These are phyloP conservation scores for Sarocladium kiliense DNA, from an alignment of 2,329 filamentous ascomycete genomes.

Conservation along the genomic window DNA sequence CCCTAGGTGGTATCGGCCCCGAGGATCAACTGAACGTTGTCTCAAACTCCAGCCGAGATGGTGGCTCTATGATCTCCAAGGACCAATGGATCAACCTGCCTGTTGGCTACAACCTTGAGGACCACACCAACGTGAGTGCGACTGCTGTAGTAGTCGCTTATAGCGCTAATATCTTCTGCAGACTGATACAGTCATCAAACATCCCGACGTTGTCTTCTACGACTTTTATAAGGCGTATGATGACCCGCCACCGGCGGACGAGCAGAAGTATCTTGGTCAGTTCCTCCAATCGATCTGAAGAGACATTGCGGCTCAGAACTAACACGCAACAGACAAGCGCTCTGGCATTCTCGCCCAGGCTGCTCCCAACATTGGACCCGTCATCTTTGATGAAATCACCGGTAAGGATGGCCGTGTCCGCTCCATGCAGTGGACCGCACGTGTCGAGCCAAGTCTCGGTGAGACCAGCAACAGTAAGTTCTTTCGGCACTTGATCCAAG, in stretches of 20 bases:
- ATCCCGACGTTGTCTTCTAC: constrained; percentile 49
- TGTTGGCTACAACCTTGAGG: constrained; percentile 54
- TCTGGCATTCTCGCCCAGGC: constrained; percentile 59
- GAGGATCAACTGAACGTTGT: constrained; percentile 52
- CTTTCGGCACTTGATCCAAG: background rate
- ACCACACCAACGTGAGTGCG: constrained; percentile 42
- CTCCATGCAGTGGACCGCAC: constrained; percentile 61
- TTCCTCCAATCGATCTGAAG: background rate
- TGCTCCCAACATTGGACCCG: constrained; percentile 60
- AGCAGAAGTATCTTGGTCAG: constrained; percentile 37
- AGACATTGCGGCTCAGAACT: constrained; percentile 6
- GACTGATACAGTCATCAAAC: constrained; percentile 41
- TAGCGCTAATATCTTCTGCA: constrained; percentile 19
- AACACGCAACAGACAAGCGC: constrained; percentile 31
- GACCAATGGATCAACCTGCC: constrained; percentile 52
- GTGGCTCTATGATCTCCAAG: constrained; percentile 43
- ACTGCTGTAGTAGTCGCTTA: background rate
- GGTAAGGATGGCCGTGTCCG: constrained; percentile 54
- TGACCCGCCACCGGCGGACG: constrained; percentile 38
- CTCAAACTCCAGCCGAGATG: constrained; percentile 39
- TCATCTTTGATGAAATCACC: constrained; percentile 48
- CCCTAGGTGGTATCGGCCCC: constrained; percentile 54
- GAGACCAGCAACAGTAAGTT: constrained; percentile 24
- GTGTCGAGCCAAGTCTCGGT: constrained; percentile 54
- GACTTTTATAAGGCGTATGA: constrained; percentile 61